phyloP scores from a whole-genome alignment of 768 basidiomycete species.

The Trametes meyenii region DNA sequence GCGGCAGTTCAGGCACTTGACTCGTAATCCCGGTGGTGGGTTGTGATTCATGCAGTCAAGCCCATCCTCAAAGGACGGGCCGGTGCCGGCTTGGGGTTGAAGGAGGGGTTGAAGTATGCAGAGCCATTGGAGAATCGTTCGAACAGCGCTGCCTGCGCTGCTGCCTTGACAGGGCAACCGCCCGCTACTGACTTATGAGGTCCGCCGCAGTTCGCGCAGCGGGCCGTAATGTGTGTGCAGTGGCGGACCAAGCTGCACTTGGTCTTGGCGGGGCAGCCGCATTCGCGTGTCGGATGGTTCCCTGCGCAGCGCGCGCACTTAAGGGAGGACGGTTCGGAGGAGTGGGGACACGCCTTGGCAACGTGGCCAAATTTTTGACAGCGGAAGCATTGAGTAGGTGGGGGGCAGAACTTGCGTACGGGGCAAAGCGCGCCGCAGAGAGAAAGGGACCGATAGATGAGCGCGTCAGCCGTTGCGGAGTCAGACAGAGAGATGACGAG shows the following conservation, averaged over 20 bases:
- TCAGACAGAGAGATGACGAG: neutral
- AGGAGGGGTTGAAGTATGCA: neutral
- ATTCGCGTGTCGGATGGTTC: neutral
- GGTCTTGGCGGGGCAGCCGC: neutral
- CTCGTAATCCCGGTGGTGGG: neutral
- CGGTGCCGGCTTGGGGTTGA: neutral
- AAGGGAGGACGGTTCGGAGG: neutral
- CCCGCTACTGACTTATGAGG: conserved; percentile 1
- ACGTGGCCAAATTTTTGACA: neutral
- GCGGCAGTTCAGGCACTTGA: conserved; percentile 6
- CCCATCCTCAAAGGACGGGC: neutral
- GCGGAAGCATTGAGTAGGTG: neutral
- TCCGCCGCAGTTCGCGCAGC: conserved; percentile 3
- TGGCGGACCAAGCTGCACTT: neutral
- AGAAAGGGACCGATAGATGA: neutral
- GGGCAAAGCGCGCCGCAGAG: neutral
- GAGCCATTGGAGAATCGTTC: neutral
- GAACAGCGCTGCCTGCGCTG: neutral
- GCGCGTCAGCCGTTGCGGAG: neutral
- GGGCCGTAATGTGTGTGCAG: conserved; percentile 5
- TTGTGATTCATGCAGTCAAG: neutral
- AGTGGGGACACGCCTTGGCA: neutral
- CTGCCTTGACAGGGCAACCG: neutral
- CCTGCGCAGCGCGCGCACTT: conserved; percentile 3
- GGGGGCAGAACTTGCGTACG: neutral